Base-by-base conservation (phyloP, 2,329 filamentous ascomycete species). In the Penicillium sp. region DNA sequence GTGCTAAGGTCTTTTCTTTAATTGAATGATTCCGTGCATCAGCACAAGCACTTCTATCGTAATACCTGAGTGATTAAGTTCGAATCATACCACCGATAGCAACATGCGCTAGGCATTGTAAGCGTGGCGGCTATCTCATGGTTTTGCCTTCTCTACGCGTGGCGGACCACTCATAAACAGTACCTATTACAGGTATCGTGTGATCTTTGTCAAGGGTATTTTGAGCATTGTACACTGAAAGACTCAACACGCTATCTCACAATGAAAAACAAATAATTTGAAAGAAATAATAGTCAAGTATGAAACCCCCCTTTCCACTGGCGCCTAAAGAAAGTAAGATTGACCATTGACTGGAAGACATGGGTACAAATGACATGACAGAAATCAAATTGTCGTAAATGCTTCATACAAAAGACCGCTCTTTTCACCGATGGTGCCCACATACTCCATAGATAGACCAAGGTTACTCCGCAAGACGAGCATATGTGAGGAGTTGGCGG, bases 401-500 rank as follows among this genome's bases (percentile, higher is more conserved):
- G 59, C 62, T 57, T 54, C 44, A 41, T 45, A 50, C 49, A 48
- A 27, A 42, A 7, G 33, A 41, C 20, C 26, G 27, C 35, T 46
- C 23, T 25, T 51, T 33, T 27, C 45, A 14, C 37, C 25, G 25
- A 35, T 45, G 49, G 47, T 35, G 25, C 27, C 23, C 29, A 29
- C 45, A 12, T 53, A 11, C 37, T 26, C 22, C 15, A 12, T 14
- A 25, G 7, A 45, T 35, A 22, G 26, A 23, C 29, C 14, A 20
- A 18, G 9, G 43, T 54, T 67, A 78, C 63, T 75, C 77, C 53
- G 80, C 81, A 56, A 86, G 70, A 44, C 76, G 79, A 43, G 83
- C 83, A 74, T 85, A 89, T 47, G 83, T 81, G 67, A 87, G 85
- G 56, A 92, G 72, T 65, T 90, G 85, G 66, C 85, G 85, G 57